Evolutionary conservation across 306 rosid species (phyloP).

Genomic region (Vigna reflexopilosa): DNA sequence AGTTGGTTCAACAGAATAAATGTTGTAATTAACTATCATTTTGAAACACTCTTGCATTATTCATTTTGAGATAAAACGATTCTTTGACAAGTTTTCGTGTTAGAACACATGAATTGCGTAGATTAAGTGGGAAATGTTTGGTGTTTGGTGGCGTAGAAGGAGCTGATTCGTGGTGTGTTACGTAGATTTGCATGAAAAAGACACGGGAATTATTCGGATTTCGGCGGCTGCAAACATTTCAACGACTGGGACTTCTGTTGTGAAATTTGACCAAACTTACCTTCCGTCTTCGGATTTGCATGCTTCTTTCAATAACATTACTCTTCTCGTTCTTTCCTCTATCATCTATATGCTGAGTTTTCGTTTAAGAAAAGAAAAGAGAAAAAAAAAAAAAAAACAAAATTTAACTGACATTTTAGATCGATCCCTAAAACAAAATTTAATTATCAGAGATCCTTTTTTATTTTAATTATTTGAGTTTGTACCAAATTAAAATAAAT

Average conservation of each 20-base stretch:
- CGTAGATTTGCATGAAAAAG: constrained; percentile 48
- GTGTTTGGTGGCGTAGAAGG: constrained; percentile 43
- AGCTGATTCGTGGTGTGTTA: constrained; percentile 31
- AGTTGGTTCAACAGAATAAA: not conserved
- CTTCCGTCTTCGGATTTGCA: not conserved
- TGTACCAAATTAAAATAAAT: no score
- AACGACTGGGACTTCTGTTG: constrained; percentile 38
- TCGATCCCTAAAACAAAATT: no score
- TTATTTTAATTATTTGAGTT: no score
- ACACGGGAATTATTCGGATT: not conserved
- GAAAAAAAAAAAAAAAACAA: no score
- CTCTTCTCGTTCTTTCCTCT: no score
- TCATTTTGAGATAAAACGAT: not conserved
- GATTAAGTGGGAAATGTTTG: not conserved
- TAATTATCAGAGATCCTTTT: no score
- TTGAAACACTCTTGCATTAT: not conserved
- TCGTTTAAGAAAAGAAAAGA: no score
- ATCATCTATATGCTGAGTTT: no score
- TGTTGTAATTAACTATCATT: not conserved
- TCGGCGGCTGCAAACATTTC: constrained; percentile 20
- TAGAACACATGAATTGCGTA: constrained; percentile 41
- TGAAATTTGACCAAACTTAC: constrained; percentile 55
- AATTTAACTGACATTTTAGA: no score
- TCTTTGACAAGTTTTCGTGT: constrained; percentile 4
- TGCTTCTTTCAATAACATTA: not conserved